Base-by-base conservation (phyloP, 78 protist genomes). In the Dictyostelium brefeldianum region DNA sequence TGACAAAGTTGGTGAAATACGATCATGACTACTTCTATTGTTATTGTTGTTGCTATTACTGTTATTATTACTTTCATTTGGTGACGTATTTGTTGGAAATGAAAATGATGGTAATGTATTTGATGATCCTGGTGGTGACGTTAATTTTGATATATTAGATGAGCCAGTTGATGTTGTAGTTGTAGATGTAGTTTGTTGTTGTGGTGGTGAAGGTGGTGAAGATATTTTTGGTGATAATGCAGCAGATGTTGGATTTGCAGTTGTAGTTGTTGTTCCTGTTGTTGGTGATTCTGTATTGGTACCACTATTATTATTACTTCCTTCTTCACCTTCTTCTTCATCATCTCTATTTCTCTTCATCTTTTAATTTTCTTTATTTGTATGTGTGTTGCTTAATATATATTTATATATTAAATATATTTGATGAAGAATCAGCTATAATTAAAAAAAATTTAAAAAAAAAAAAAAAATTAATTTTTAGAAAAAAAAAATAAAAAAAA, bases 281-380 rank as follows among this genome's bases (percentile, higher is more conserved):
- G 82, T 43, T 74, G 81, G 81, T 14, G 81, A 75, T 8, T 36
- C 81, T 53, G 20, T 25, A 71, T 71, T 71, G 2, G 1, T 36
- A 36, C 43, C 43, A 36, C 43, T 36, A 36, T 36, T 36, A 36
- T 36, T 36, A 36, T 36, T 36, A 36, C 43, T 36, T 36, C 43
- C 43, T 36, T 36, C 43, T 36, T 36, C 43, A 36, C 43, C 43
- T 36, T 36, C 43, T 36, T 36, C 43, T 2, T 36, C 43, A 71
- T 71, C 78, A 5, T 78, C 83, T 78, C 83, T 78, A 53, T 14
- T 17, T 54, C 83, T 78, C 31, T 78, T 78, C 83, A 78, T 78
- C 4, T 65, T 48, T 25, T 18, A 25, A 48, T 18, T 73, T 46
- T 46, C n/a, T 20, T 18, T 7, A 12, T 14, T n/a, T 14, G 41